A percentile compares a stretch with the other conserved stretches of the same genome.
Evolutionary conservation across 2,329 filamentous ascomycete species (phyloP).

Genomic region (Verticillium dahliae): DNA sequence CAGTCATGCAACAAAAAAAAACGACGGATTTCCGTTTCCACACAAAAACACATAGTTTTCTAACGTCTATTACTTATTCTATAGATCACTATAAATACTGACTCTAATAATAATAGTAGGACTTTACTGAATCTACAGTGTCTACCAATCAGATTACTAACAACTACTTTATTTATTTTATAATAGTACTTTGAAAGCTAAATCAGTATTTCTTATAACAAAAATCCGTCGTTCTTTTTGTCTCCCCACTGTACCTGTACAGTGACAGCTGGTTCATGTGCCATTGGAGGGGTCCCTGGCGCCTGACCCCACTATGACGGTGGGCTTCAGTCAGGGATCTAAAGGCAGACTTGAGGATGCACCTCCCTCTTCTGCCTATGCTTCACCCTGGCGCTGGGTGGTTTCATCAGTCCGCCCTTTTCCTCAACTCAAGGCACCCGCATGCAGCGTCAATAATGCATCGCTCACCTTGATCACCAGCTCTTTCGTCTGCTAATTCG

Average conservation of each 20-base stretch:
- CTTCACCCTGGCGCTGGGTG: background rate
- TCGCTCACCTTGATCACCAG: background rate
- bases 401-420: background rate
- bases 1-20: background rate
- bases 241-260: background rate
- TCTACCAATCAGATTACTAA: no score
- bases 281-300: background rate
- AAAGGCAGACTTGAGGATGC: background rate
- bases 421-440: background rate
- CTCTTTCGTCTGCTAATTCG: background rate
- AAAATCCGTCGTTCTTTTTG: background rate
- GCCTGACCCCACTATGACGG: constrained; percentile 2
- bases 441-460: background rate
- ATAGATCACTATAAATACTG: no score
- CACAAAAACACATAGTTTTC: no score
- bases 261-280: background rate
- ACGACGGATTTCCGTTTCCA: no score
- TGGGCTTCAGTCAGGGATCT: background rate
- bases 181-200: no score
- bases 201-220: background rate
- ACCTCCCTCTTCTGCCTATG: background rate
- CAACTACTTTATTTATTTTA: no score
- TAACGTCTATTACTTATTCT: no score
- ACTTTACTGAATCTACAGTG: no score
- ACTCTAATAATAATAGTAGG: no score